phyloP scores from a whole-genome alignment of 1,139 yeast genomes.

The Sugiyamaella sp. region DNA sequence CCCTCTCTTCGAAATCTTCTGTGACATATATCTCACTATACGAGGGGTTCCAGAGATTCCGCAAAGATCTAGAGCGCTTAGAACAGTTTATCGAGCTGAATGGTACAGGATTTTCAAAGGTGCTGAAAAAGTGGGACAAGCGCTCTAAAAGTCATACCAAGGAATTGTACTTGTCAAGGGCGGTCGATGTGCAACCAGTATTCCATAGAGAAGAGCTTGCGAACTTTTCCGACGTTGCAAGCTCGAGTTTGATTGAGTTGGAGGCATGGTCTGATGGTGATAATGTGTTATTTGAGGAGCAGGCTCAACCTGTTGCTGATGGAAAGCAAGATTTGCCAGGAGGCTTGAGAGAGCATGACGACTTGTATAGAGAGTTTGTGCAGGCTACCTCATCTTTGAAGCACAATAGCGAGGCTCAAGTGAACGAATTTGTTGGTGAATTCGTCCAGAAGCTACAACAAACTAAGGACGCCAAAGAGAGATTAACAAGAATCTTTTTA shows the following conservation, averaged over 20 bases:
- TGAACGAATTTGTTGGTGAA: conserved; percentile 39
- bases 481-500: conserved; percentile 65
- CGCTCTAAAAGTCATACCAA: conserved; percentile 92
- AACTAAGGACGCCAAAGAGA: conserved; percentile 48
- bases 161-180: conserved; percentile 86
- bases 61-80: conserved; percentile 81
- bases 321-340: conserved; percentile 1
- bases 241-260: conserved; percentile 74
- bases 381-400: conserved; percentile 50
- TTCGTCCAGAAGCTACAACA: conserved; percentile 56
- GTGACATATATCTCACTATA: conserved; percentile 68
- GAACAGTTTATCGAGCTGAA: conserved; percentile 93
- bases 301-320: conserved; percentile 2
- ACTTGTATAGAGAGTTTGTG: conserved; percentile 66
- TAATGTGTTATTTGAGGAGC: conserved; percentile 32
- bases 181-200: conserved; percentile 95
- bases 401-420: conserved; percentile 27
- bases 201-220: conserved; percentile 90
- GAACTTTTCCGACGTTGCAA: conserved; percentile 79
- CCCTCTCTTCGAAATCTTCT: conserved; percentile 49
- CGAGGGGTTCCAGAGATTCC: conserved; percentile 86
- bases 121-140: conserved; percentile 96
- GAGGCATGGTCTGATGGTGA: conserved; percentile 89
- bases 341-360: conserved; percentile 49
- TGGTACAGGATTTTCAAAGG: conserved; percentile 94